These are phyloP conservation scores for Juncus inflexus DNA, from an alignment of 176 grass and related monocot species.

Conservation along the genomic window DNA sequence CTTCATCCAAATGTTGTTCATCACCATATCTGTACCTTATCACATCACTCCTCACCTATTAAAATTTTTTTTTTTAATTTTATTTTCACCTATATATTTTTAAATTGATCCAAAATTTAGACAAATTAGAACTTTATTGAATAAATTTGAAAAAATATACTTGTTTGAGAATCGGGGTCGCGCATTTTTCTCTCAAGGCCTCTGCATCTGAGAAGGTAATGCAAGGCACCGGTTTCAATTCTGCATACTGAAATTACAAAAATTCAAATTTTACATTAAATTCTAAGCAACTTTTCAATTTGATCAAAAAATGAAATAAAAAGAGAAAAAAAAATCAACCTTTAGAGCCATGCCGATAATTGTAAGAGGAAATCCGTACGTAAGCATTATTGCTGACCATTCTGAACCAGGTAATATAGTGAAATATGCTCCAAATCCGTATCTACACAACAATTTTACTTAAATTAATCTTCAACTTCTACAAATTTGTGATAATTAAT, in stretches of 20 bases:
- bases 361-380: slow-evolving; percentile 89
- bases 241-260: slow-evolving; percentile 65
- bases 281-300: neutral
- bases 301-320: slow-evolving; percentile 2
- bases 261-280: slow-evolving; percentile 9
- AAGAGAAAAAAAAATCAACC: slow-evolving; percentile 27
- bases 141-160: slow-evolving; percentile 32
- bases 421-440: slow-evolving; percentile 97
- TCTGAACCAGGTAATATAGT: slow-evolving; percentile 85
- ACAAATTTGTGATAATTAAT: neutral
- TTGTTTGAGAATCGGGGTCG: slow-evolving; percentile 88
- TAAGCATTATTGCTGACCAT: slow-evolving; percentile 91
- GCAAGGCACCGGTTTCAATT: slow-evolving; percentile 90
- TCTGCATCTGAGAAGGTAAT: slow-evolving; percentile 77
- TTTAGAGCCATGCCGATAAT: slow-evolving; percentile 99
- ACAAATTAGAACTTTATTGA: neutral
- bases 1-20: slow-evolving; percentile 91
- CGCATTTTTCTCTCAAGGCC: slow-evolving; percentile 82
- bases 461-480: slow-evolving; percentile 8
- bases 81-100: slow-evolving; percentile 17
- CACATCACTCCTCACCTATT: slow-evolving; percentile 89
- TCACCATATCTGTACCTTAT: slow-evolving; percentile 89
- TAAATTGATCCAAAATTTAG: too few species aligned
- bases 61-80: neutral
- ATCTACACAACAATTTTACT: slow-evolving; percentile 34